Evolutionary conservation across 176 grass and related monocot species (phyloP).

Genomic region (Saccharum spontaneum): DNA sequence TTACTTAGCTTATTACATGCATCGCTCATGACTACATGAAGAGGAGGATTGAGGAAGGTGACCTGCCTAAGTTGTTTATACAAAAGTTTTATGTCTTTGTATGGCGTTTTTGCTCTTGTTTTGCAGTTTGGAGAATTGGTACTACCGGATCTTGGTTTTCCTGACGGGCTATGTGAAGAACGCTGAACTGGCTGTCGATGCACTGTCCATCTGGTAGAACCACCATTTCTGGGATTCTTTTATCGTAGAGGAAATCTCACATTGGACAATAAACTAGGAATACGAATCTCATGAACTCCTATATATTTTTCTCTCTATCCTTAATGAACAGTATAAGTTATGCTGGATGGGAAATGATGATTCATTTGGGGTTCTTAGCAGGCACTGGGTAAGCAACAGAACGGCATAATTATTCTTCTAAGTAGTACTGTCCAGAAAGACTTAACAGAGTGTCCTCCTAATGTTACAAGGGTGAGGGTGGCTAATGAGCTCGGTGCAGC

Average conservation of each 20-base stretch:
- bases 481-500: constrained; percentile 29
- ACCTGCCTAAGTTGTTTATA: neutral
- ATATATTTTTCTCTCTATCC: neutral
- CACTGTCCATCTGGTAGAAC: constrained; percentile 60
- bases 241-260: neutral
- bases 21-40: neutral
- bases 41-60: no score
- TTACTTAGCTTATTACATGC: neutral
- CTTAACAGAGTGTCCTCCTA: neutral
- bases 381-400: constrained; percentile 51
- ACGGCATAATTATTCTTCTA: neutral
- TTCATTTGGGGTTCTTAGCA: constrained; percentile 65
- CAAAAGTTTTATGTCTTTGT: neutral
- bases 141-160: constrained; percentile 60
- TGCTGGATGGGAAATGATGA: constrained; percentile 58
- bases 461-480: neutral
- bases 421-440: neutral
- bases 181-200: constrained; percentile 59
- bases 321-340: constrained; percentile 38
- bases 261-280: neutral
- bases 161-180: constrained; percentile 60
- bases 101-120: neutral
- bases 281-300: neutral
- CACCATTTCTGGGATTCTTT: neutral
- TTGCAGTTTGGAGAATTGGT: constrained; percentile 70